These are phyloP conservation scores for Agaricus blazei DNA, from an alignment of 768 basidiomycete genomes.

Conservation along the genomic window DNA sequence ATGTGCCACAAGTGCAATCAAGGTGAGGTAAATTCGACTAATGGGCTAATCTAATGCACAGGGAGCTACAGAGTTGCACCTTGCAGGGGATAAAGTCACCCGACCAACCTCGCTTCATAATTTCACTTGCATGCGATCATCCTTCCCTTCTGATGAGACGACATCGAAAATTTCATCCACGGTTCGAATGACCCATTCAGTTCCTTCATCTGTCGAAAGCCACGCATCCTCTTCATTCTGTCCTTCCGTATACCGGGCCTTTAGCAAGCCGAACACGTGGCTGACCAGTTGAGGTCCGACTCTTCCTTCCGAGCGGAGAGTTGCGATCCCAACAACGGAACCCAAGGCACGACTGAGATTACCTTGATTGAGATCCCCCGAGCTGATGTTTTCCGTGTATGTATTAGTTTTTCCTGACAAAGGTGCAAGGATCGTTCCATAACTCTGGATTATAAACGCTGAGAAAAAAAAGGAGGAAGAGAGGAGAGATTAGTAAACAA, in stretches of 20 bases:
- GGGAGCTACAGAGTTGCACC: slow-evolving; percentile 22
- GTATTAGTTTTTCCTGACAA: slow-evolving; percentile 52
- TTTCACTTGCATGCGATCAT: slow-evolving; percentile 49
- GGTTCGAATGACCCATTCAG: slow-evolving; percentile 83
- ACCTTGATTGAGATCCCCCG: slow-evolving; percentile 59
- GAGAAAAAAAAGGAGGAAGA: slow-evolving; percentile 10
- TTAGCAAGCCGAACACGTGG: slow-evolving; percentile 88
- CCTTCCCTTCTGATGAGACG: slow-evolving; percentile 46
- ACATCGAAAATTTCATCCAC: slow-evolving; percentile 79
- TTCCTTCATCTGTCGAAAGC: slow-evolving; percentile 81
- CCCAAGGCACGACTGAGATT: slow-evolving; percentile 83
- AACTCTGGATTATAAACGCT: slow-evolving; percentile 87
- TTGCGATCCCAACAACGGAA: slow-evolving; percentile 80
- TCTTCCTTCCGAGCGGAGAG: slow-evolving; percentile 77
- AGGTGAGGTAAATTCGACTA: slow-evolving; percentile 24
- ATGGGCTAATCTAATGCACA: slow-evolving; percentile 24
- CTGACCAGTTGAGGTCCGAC: slow-evolving; percentile 86
- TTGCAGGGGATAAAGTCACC: slow-evolving; percentile 29
- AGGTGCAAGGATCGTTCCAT: slow-evolving; percentile 75
- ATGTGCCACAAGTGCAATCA: slow-evolving; percentile 22
- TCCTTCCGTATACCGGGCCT: slow-evolving; percentile 60
- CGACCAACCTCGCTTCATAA: slow-evolving; percentile 42
- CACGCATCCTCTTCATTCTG: slow-evolving; percentile 70
- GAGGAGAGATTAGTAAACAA: slow-evolving; percentile 14
- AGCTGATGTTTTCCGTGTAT: slow-evolving; percentile 33